Base-by-base conservation (phyloP, 1,284 basidiomycete genomes). In the Mixia osmundae region DNA sequence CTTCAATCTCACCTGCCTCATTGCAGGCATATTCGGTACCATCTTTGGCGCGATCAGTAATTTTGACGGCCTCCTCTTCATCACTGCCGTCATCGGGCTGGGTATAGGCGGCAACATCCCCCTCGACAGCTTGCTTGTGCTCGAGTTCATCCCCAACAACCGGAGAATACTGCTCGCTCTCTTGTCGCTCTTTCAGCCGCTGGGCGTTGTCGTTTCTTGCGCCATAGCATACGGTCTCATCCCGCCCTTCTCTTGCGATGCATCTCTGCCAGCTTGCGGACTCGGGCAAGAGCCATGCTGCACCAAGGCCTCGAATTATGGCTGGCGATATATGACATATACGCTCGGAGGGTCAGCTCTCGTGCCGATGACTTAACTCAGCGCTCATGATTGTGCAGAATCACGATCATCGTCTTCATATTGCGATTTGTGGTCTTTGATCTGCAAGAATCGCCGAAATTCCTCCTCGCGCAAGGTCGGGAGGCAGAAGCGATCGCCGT, bases 41-140 rank as follows among this genome's bases (percentile, higher is more conserved):
- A 39, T 56, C 21, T 51, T 65, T 0, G 68, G 67, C 23, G 70
- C 51, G 3, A 47, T 49, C 10, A 48, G 47, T 45, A 57, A 57
- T 42, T 57, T 51, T 35, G 44, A 32, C 11, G 56, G 50, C 0
- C 49, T 58, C 25, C 55, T 54, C 45, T 52, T 51, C 36, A 48
- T 60, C 38, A 47, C 52, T 27, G 48, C 51, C 30, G 40, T 56
- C 6, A 46, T 51, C 14, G 51, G 50, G 21, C 26, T 49, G 29
- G 36, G 41, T 6, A 40, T 47, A 10, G 45, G 45, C 24, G 45
- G 48, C 18, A 50, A 50, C 36, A 48, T 50, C 32, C 58, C 76
- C 0, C 74, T 80, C 5, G 76, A 80, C 51, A 72, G 73, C 11
- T 69, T 74, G 0, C 70, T 79, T 34, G 75, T 76, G 50, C 61